These are phyloP conservation scores for Neopestalotiopsis rosae DNA, from an alignment of 2,329 filamentous ascomycete species.

Conservation along the genomic window DNA sequence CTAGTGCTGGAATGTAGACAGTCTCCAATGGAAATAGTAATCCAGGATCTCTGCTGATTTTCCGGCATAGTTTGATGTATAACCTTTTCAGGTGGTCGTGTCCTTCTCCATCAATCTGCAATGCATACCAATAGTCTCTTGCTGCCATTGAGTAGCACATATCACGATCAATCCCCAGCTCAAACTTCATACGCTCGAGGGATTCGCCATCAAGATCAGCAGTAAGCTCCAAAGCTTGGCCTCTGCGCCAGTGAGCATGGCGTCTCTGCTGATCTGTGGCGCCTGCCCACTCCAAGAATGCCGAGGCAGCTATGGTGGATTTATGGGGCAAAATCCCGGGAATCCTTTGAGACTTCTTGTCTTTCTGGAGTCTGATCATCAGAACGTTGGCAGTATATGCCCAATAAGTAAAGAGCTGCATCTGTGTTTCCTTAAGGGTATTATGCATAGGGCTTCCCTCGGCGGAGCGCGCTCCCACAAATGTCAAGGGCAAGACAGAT, in stretches of 20 bases:
- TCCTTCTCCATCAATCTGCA: neutral
- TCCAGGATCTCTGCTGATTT: neutral
- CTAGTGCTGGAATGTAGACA: neutral
- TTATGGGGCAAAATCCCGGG: neutral
- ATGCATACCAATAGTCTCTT: conserved; percentile 3
- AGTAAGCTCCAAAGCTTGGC: neutral
- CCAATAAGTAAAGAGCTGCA: neutral
- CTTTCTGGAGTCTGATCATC: neutral
- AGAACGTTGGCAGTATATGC: neutral
- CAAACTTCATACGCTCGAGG: neutral
- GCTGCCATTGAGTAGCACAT: neutral
- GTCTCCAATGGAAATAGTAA: neutral
- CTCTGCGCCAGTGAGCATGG: neutral
- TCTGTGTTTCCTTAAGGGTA: neutral
- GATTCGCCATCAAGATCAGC: neutral
- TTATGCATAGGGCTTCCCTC: neutral
- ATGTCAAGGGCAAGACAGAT: neutral
- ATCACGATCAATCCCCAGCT: neutral
- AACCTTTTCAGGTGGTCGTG: neutral
- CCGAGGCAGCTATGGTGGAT: neutral
- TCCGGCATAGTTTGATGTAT: neutral
- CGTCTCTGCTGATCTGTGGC: neutral
- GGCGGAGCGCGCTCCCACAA: neutral
- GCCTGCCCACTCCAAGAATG: neutral
- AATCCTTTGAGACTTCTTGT: neutral